Evolutionary conservation across 2,329 filamentous ascomycete genomes (phyloP).

Genomic region (Coleophoma crateriformis): DNA sequence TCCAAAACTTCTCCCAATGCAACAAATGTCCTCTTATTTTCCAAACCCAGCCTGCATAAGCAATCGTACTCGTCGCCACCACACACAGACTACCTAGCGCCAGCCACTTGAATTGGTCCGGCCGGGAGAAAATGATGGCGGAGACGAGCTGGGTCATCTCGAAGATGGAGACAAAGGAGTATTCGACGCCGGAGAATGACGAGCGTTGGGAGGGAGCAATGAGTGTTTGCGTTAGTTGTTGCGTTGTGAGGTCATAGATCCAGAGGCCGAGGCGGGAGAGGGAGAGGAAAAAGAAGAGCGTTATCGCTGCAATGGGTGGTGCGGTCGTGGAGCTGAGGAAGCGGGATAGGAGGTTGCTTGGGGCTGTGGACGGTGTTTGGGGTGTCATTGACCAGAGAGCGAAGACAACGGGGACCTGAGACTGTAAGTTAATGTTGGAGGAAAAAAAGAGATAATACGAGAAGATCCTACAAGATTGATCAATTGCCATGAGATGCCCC

Average conservation of each 20-base stretch:
- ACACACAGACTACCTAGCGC: constrained; percentile 29
- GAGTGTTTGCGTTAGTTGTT: constrained; percentile 37
- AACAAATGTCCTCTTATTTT: constrained; percentile 33
- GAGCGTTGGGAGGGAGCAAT: constrained; percentile 28
- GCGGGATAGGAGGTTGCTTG: constrained; percentile 6
- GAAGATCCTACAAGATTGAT: constrained; percentile 28
- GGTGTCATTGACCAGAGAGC: constrained; percentile 26
- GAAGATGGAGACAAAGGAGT: constrained; percentile 32
- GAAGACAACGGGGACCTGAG: constrained; percentile 29
- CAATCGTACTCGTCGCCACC: constrained; percentile 24
- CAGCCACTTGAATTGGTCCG: constrained; percentile 33
- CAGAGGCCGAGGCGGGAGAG: constrained; percentile 37
- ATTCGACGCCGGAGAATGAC: constrained; percentile 36
- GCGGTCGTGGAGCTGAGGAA: constrained; percentile 7
- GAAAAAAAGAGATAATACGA: background rate
- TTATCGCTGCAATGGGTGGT: constrained; percentile 22
- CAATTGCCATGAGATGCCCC: constrained; percentile 35
- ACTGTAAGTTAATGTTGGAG: background rate
- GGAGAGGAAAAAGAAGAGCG: constrained; percentile 34
- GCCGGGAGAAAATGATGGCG: constrained; percentile 29
- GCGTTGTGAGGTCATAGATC: constrained; percentile 38
- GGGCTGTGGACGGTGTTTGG: constrained; percentile 5
- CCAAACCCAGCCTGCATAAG: constrained; percentile 33
- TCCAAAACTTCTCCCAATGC: constrained; percentile 30
- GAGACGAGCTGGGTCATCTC: constrained; percentile 32